phyloP scores from a whole-genome alignment of 1,139 yeast genomes.

The Pneumocystis oryctolagi region DNA sequence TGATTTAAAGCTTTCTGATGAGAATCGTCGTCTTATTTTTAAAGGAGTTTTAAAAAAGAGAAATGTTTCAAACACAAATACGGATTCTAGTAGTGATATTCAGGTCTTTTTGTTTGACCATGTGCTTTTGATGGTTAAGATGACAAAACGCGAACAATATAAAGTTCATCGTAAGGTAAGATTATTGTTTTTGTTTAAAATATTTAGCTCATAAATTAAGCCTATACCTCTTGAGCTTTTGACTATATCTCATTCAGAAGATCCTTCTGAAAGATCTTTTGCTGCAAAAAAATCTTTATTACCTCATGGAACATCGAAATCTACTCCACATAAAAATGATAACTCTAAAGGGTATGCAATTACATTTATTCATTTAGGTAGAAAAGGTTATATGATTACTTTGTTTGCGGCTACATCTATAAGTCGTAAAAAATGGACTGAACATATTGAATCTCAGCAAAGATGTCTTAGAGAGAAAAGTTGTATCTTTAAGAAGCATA shows the following conservation, averaged over 20 bases:
- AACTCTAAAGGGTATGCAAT: constrained; percentile 26
- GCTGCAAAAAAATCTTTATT: constrained; percentile 31
- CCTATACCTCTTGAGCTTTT: constrained; percentile 84
- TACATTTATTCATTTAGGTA: constrained; percentile 42
- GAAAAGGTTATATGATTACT: constrained; percentile 53
- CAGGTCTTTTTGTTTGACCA: constrained; percentile 78
- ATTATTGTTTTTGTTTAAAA: background rate
- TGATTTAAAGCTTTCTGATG: constrained; percentile 70
- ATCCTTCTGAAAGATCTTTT: constrained; percentile 21
- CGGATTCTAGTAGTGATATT: constrained; percentile 56
- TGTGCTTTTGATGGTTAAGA: constrained; percentile 69
- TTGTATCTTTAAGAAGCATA: constrained; percentile 66
- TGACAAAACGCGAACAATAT: constrained; percentile 80
- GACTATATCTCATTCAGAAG: constrained; percentile 23
- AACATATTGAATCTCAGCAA: constrained; percentile 68
- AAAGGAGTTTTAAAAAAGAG: constrained; percentile 66
- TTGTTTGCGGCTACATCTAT: constrained; percentile 49
- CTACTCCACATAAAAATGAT: constrained; percentile 13
- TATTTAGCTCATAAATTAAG: constrained; percentile 11
- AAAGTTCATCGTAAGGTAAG: constrained; percentile 61
- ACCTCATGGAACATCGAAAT: constrained; percentile 21
- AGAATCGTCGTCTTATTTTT: constrained; percentile 60
- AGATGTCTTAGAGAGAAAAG: constrained; percentile 52
- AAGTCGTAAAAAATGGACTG: constrained; percentile 67
- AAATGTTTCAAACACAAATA: constrained; percentile 28